These are phyloP conservation scores for Jackrogersella multiformis DNA, from an alignment of 495 filamentous ascomycete species.

Conservation along the genomic window DNA sequence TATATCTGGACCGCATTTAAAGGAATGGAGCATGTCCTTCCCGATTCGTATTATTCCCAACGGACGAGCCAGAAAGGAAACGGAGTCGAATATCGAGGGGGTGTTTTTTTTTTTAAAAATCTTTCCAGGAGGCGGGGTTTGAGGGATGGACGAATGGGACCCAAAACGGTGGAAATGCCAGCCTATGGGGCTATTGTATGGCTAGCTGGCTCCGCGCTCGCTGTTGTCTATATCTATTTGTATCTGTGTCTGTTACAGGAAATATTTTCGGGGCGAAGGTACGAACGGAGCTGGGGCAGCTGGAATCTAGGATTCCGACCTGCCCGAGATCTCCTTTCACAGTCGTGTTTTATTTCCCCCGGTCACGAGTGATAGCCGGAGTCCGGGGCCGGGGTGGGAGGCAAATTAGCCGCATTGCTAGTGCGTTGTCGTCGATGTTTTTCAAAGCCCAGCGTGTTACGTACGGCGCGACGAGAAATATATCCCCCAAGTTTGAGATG, in stretches of 20 bases:
- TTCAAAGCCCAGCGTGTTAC: too few species aligned
- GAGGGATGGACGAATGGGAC: conserved; percentile 3
- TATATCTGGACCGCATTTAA: conserved; percentile 32
- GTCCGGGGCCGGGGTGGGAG: too few species aligned
- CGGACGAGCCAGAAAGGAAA: conserved; percentile 1
- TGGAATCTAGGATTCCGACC: too few species aligned
- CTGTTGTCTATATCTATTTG: conserved; percentile 29
- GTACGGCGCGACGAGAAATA: too few species aligned
- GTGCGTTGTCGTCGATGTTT: too few species aligned
- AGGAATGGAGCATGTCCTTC: conserved; percentile 17
- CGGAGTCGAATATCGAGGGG: conserved; percentile 14
- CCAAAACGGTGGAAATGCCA: background rate
- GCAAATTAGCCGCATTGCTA: too few species aligned
- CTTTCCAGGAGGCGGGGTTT: too few species aligned
- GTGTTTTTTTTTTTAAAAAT: background rate
- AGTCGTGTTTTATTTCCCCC: too few species aligned
- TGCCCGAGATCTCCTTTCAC: too few species aligned
- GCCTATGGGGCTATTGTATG: conserved; percentile 2
- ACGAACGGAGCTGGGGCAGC: too few species aligned
- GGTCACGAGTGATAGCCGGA: too few species aligned
- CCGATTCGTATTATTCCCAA: conserved; percentile 29
- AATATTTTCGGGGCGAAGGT: background rate
- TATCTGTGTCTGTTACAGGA: conserved; percentile 8
- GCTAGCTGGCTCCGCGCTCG: conserved; percentile 23
- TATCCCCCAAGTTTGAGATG: too few species aligned